Base-by-base conservation (phyloP, 1,284 basidiomycete species). In the Ceratorhiza oryzae-sativae region DNA sequence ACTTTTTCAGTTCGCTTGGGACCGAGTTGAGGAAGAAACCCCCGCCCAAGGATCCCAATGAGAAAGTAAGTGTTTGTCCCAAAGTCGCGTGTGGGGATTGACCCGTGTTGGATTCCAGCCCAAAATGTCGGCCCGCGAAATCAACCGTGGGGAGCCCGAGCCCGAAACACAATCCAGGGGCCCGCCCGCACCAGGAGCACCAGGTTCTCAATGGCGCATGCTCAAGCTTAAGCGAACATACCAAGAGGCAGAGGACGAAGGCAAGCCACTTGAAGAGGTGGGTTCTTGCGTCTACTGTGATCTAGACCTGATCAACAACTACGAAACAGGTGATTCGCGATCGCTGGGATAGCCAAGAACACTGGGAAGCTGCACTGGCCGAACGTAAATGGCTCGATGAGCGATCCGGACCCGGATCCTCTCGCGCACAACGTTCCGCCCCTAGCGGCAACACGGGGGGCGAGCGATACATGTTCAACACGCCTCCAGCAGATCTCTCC, bases 121-220 rank as follows among this genome's bases (percentile, higher is more conserved):
- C 8, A 83, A 82, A 72, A 82, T 91, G 58, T 90, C 89, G 76
- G 83, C 86, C 25, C 87, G 84, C 75, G 97, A 98, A 79, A 86
- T 98, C 61, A 98, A 98, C 79, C 84, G 83, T 1, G 53, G 53
- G 9, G 88, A 92, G 73, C 81, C 96, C 46, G 84, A 84, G 68
- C 80, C 84, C 5, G 79, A 84, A 74, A 80, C 85, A 0, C 42
- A 72, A 65, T 77, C 78, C 78, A 88, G 88, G 81, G 77, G 49
- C 77, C 78, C 80, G 30, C 77, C 83, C 59, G 87, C 85, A 0
- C 92, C 93, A 0, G 95, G 96, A 1, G 94, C 93, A 0, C 92
- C 95, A 1, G 97, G 97, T 10, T 94, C 93, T 18, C 90, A 90
- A 78, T 99, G 97, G 97, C 89, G 97, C 25, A 98, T 98, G 96